Conservation (phyloP, 495 filamentous ascomycete species). For the Lasiosphaeria hispida region DNA sequence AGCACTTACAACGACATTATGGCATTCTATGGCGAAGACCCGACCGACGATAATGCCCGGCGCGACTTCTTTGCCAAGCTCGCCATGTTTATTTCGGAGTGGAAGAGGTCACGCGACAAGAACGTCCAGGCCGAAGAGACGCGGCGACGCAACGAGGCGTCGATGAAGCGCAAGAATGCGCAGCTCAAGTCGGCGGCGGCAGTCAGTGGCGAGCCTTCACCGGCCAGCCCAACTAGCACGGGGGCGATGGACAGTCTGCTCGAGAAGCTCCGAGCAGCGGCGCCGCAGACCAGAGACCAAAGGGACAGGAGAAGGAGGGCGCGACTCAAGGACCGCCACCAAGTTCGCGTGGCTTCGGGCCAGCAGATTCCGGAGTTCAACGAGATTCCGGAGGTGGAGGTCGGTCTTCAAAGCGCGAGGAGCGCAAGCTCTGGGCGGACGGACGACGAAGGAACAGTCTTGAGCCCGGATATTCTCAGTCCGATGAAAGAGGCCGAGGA, state of each 20-base stretch:
- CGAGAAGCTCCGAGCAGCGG: conserved; percentile 91
- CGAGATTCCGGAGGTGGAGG: conserved; percentile 51
- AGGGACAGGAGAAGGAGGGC: conserved; percentile 84
- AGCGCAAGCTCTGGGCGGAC: conserved; percentile 23
- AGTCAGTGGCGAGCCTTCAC: conserved; percentile 42
- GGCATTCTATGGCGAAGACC: conserved; percentile 95
- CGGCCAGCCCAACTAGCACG: conserved; percentile 69
- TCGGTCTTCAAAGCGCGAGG: conserved; percentile 21
- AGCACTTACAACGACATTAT: conserved; percentile 93
- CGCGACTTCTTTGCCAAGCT: conserved; percentile 96
- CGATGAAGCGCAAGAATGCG: conserved; percentile 81
- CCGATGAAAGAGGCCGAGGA: conserved; percentile 44
- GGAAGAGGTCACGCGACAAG: conserved; percentile 94
- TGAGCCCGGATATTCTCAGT: conserved; percentile 37
- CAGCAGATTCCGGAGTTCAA: conserved; percentile 73
- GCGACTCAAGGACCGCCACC: conserved; percentile 83
- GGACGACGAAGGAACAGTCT: conserved; percentile 36
- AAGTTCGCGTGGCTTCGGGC: conserved; percentile 85
- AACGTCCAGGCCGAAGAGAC: conserved; percentile 82
- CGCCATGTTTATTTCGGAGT: conserved; percentile 86
- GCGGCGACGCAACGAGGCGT: conserved; percentile 78
- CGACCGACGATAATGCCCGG: conserved; percentile 85
- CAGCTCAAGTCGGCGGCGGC: conserved; percentile 61
- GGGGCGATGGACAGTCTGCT: conserved; percentile 97
- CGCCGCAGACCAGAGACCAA: conserved; percentile 82